Base-by-base conservation (phyloP, 148 eudicot species). In the Dianthus caryophyllus region DNA sequence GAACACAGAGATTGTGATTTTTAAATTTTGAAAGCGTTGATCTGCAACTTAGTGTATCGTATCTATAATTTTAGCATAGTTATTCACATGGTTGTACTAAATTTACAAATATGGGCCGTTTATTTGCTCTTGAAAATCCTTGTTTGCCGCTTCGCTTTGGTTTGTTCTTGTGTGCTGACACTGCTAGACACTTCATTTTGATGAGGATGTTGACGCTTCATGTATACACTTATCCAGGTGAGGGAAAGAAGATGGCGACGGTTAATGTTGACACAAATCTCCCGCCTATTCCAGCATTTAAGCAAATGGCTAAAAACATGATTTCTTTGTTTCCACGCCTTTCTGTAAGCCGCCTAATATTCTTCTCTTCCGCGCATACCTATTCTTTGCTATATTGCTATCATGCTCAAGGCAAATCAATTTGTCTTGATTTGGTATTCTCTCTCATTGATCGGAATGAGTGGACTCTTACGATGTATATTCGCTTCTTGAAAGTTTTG, bases 231-330 rank as follows among this genome's bases (percentile, higher is more conserved):
- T 31, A 68, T 69, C 65, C 86, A 94, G 98, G 99, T 65, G 90
- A 94, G 56, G 96, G 97, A 16, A 16, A 82, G 69, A 94, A 90
- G 84, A 86, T 94, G 97, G 97, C 97, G 9, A 77, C 78, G 79
- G 90, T 54, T 36, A 68, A 76, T 61, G 64, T 85, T 53, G 82
- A 88, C 64, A 74, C 66, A 24, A 58, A 73, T 38, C 81, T 77
- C 65, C 82, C 92, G 65, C 87, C 81, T 61, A 20, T 76, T 66
- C 66, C 67, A 63, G 69, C 72, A 66, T 74, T 83, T 71, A 78
- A 75, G 64, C 83, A 84, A 58, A 22, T 90, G 49, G 80, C 92
- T 65, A 73, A 61, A 71, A 90, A 85, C 64, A 87, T 94, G 36
- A 82, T 84, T 54, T 87, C 79, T 68, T 77, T 94, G 80, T 80